Conservation (phyloP, 306 rosid species). For the Chamaecrista fasciculata region DNA sequence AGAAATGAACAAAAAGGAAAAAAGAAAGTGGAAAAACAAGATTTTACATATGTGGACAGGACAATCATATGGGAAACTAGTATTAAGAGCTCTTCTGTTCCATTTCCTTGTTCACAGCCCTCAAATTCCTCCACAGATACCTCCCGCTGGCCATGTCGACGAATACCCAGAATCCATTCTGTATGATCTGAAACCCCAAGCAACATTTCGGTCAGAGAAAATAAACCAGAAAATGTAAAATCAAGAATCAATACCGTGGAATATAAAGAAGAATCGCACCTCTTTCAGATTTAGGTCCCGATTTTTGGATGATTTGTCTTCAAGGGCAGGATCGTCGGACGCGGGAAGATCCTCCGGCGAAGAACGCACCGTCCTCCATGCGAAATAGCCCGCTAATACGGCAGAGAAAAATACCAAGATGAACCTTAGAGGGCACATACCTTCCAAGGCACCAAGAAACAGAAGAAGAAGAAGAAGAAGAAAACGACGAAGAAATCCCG, state of each 20-base stretch:
- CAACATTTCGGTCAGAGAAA: not conserved
- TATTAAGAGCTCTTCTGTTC: constrained; percentile 31
- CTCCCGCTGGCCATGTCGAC: constrained; percentile 85
- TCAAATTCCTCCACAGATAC: constrained; percentile 73
- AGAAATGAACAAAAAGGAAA: not conserved
- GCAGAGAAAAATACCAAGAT: constrained; percentile 83
- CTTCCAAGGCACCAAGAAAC: not conserved
- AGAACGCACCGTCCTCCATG: constrained; percentile 62
- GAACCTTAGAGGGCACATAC: constrained; percentile 77
- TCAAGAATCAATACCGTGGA: not conserved
- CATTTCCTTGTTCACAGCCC: constrained; percentile 25
- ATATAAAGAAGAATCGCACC: constrained; percentile 29
- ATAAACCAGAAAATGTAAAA: not conserved
- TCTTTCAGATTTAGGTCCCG: constrained; percentile 33
- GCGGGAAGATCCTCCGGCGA: constrained; percentile 27
- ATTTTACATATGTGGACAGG: not conserved
- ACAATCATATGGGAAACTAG: not conserved
- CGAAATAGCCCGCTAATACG: constrained; percentile 57
- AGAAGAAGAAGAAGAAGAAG: not conserved
- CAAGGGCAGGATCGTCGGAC: constrained; percentile 22
- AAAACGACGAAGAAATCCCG: not conserved
- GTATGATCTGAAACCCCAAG: constrained; percentile 42
- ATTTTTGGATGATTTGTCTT: constrained; percentile 22
- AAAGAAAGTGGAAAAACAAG: constrained; percentile 12
- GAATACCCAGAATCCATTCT: constrained; percentile 63